Conservation (phyloP, 2,329 filamentous ascomycete species). For the Monilinia aucupariae region DNA sequence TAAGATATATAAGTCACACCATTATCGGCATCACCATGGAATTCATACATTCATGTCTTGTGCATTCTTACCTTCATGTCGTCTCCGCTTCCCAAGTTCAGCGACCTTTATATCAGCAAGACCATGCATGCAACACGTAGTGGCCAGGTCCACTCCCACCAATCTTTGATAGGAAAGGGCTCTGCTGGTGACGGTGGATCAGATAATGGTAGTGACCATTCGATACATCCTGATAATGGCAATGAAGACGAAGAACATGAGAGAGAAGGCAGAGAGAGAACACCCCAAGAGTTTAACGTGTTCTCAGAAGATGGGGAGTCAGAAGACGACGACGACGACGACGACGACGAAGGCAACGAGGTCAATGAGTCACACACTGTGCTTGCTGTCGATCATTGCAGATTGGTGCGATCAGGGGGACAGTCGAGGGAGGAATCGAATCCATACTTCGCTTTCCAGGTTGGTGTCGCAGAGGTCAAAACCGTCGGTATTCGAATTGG, state of each 20-base stretch:
- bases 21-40: conserved; percentile 29
- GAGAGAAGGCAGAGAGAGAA: not conserved
- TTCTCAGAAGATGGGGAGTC: conserved; percentile 13
- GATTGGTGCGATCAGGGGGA: conserved; percentile 4
- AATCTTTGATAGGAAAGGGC: conserved; percentile 25
- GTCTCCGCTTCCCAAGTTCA: conserved; percentile 30
- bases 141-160: conserved; percentile 16
- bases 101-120: conserved; percentile 30
- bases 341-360: conserved; percentile 7
- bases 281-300: conserved; percentile 6
- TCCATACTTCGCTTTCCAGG: conserved; percentile 30
- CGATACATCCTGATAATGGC: conserved; percentile 6
- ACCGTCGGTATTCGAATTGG: conserved; percentile 28
- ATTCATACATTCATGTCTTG: conserved; percentile 15
- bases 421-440: not conserved
- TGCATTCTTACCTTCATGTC: conserved; percentile 29
- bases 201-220: conserved; percentile 8
- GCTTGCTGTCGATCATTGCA: conserved; percentile 27
- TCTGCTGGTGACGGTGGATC: conserved; percentile 18
- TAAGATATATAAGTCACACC: conserved; percentile 27
- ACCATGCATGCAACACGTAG: conserved; percentile 29
- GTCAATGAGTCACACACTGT: conserved; percentile 24
- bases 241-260: conserved; percentile 9
- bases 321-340: not conserved
- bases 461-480: conserved; percentile 29